Percentiles rank a stretch among this genome's conserved stretches.
phyloP scores from a whole-genome alignment of 306 rosid genomes.

The Prinsepia uniflora region DNA sequence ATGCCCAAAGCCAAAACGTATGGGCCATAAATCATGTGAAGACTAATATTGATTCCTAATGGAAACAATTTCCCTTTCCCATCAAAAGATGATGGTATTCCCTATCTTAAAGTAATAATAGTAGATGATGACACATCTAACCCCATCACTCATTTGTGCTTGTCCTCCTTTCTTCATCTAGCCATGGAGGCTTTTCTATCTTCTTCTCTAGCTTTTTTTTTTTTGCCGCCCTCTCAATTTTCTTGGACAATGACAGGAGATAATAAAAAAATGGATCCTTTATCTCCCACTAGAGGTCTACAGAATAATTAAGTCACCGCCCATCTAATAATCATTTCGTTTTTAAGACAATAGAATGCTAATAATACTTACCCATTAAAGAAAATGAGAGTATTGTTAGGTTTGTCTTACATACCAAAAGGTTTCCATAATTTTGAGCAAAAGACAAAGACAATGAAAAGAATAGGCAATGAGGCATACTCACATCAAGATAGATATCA shows the following conservation, averaged over 20 bases:
- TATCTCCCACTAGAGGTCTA: too few relatives aligned
- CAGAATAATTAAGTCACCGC: too few relatives aligned
- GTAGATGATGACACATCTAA: not conserved
- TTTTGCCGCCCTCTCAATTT: not conserved
- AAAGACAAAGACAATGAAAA: not conserved
- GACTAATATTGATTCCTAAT: not conserved
- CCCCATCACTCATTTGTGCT: not conserved
- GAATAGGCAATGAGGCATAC: not conserved
- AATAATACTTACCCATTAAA: not conserved
- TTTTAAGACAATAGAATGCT: not conserved
- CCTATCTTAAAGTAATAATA: not conserved
- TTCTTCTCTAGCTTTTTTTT: not conserved
- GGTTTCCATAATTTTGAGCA: not conserved
- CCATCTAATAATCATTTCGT: too few relatives aligned
- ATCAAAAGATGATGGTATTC: not conserved
- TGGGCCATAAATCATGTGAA: not conserved
- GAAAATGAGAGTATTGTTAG: not conserved
- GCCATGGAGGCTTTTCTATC: slow-evolving; percentile 6
- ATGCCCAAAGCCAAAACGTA: not conserved
- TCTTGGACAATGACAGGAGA: slow-evolving; percentile 1
- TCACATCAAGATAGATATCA: slow-evolving; percentile 75
- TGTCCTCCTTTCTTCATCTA: not conserved
- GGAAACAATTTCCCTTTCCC: not conserved
- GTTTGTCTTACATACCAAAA: slow-evolving; percentile 6
- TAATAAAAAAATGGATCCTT: too few relatives aligned